Evolutionary conservation across 148 eudicot species (phyloP).

Genomic region (Cornus suecica): DNA sequence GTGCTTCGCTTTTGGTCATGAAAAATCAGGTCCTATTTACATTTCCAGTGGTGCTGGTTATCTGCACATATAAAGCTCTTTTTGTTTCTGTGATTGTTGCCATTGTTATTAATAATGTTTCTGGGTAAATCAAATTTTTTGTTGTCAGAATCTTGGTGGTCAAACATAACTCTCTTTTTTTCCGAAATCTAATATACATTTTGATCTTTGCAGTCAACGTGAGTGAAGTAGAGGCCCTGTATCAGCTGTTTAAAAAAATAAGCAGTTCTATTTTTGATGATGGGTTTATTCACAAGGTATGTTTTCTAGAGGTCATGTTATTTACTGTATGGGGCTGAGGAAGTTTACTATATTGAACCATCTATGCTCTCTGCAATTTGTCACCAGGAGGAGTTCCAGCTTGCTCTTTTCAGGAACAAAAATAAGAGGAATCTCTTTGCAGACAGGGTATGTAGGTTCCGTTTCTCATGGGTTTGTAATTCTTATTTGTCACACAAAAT

Average conservation of each 20-base stretch:
- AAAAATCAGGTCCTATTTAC: neutral
- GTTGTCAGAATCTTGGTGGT: too few relatives aligned
- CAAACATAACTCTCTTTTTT: too few relatives aligned
- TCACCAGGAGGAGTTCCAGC: conserved; percentile 83
- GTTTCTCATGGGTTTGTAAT: neutral
- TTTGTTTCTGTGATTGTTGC: too few relatives aligned
- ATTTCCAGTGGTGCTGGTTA: neutral
- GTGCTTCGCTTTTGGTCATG: neutral
- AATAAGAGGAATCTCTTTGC: conserved; percentile 78
- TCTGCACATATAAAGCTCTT: neutral
- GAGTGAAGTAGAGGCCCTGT: conserved; percentile 85
- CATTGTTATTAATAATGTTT: too few relatives aligned
- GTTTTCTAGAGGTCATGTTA: neutral
- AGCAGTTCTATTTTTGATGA: conserved; percentile 83
- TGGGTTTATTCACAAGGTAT: conserved; percentile 95
- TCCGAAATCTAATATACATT: neutral
- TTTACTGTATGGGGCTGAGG: neutral
- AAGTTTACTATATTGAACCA: neutral
- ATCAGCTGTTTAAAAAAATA: conserved; percentile 72
- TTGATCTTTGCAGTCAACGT: conserved; percentile 60
- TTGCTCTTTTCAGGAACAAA: conserved; percentile 82
- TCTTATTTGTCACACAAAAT: neutral
- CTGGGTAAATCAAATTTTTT: too few relatives aligned
- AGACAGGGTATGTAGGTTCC: conserved; percentile 58
- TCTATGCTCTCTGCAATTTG: neutral